phyloP scores from a whole-genome alignment of 1,139 yeast species.

The Scheffersomyces cryptocercus region DNA sequence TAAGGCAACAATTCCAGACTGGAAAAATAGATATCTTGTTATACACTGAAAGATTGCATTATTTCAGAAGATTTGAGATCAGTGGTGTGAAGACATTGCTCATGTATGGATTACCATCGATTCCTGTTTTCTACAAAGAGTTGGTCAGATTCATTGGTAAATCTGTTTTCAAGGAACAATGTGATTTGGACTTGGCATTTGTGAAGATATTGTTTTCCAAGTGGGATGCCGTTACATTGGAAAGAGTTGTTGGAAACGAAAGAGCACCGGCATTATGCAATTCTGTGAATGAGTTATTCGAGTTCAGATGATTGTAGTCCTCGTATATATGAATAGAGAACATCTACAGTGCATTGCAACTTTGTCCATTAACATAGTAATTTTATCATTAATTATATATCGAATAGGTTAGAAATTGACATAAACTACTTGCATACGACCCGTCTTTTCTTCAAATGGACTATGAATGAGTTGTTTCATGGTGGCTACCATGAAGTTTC shows the following conservation, averaged over 20 bases:
- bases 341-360: no score
- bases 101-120: slow-evolving; percentile 82
- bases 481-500: no score
- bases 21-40: slow-evolving; percentile 73
- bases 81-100: slow-evolving; percentile 84
- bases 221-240: slow-evolving; percentile 79
- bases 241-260: slow-evolving; percentile 81
- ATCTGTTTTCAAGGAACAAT: slow-evolving; percentile 43
- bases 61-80: slow-evolving; percentile 81
- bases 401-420: no score
- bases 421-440: no score
- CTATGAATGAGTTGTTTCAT: no score
- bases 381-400: no score
- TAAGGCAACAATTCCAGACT: slow-evolving; percentile 64
- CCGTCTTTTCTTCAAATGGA: no score
- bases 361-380: no score
- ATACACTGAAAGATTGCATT: slow-evolving; percentile 92
- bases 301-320: slow-evolving; percentile 47
- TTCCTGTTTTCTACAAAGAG: slow-evolving; percentile 82
- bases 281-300: slow-evolving; percentile 72
- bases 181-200: slow-evolving; percentile 65
- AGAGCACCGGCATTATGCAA: slow-evolving; percentile 70
- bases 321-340: no score
- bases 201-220: slow-evolving; percentile 72
- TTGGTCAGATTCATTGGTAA: slow-evolving; percentile 57